A percentile compares a stretch with the other conserved stretches of the same genome.
Conservation (phyloP, 2,329 filamentous ascomycete species). For the Ophiostoma sp. region DNA sequence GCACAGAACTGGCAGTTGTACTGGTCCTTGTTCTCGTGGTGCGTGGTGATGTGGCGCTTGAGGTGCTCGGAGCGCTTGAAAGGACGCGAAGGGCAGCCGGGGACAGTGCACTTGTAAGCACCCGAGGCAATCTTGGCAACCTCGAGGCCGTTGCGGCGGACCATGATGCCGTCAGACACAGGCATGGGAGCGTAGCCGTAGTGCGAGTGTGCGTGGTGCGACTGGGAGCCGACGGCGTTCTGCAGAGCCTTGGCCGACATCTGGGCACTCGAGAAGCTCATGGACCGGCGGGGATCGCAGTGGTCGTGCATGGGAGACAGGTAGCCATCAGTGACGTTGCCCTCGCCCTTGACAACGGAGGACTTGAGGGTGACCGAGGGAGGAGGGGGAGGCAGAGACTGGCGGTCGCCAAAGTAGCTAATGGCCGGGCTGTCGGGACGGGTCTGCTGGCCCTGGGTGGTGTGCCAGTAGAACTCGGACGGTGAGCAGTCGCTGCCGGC, state of each 20-base stretch:
- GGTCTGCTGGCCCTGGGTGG: neutral
- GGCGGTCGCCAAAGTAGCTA: constrained; percentile 31
- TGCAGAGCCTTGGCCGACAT: constrained; percentile 21
- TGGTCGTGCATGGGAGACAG: constrained; percentile 16
- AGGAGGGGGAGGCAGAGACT: constrained; percentile 25
- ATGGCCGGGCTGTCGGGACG: constrained; percentile 25
- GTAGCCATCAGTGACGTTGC: constrained; percentile 1
- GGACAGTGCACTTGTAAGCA: constrained; percentile 41
- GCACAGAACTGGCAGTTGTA: constrained; percentile 42
- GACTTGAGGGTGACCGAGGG: constrained; percentile 26
- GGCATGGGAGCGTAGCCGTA: constrained; percentile 5
- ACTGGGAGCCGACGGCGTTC: constrained; percentile 16
- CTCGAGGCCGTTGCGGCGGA: constrained; percentile 28
- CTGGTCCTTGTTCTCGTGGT: constrained; percentile 31
- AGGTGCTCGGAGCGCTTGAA: constrained; percentile 52
- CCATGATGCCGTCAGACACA: constrained; percentile 13
- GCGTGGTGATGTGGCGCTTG: constrained; percentile 50
- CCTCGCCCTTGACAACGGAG: constrained; percentile 22
- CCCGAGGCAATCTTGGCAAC: constrained; percentile 30
- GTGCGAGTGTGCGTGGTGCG: constrained; percentile 6
- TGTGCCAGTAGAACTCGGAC: constrained; percentile 25
- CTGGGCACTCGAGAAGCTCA: constrained; percentile 23
- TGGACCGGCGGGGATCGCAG: constrained; percentile 9
- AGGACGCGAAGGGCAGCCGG: constrained; percentile 42
- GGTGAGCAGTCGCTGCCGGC: constrained; percentile 24